Conservation (phyloP, 257 asterid species). For the Parsonsia alboflavescens region DNA sequence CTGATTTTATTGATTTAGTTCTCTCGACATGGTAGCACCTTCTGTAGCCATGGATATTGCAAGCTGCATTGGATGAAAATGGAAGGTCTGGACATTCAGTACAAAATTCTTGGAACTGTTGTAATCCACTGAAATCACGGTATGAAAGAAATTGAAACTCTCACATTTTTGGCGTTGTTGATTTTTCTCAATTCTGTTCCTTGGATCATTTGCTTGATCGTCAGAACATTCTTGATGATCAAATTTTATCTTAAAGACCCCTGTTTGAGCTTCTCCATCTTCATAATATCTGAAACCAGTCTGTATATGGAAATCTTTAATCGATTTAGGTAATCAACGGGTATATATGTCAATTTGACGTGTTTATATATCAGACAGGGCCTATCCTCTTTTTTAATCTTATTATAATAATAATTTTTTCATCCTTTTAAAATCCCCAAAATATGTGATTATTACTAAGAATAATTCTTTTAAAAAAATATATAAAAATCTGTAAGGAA, state of each 20-base stretch:
- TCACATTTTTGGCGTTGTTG: constrained; percentile 79
- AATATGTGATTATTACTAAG: too few species aligned
- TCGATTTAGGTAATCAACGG: too few species aligned
- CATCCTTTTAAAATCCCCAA: too few species aligned
- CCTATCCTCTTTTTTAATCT: too few species aligned
- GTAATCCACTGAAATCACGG: not conserved
- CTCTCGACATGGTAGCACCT: constrained; percentile 72
- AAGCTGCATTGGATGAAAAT: constrained; percentile 32
- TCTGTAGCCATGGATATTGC: constrained; percentile 91
- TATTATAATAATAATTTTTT: too few species aligned
- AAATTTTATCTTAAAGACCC: constrained; percentile 68
- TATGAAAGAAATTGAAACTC: constrained; percentile 15
- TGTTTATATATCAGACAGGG: too few species aligned
- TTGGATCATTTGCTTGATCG: constrained; percentile 27
- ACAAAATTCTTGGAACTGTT: not conserved
- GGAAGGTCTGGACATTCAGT: not conserved
- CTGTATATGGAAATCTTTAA: too few species aligned
- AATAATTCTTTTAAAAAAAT: too few species aligned
- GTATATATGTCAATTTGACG: too few species aligned
- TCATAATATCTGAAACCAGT: not conserved
- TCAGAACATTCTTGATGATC: constrained; percentile 38
- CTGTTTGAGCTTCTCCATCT: constrained; percentile 22
- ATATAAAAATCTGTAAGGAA: too few species aligned
- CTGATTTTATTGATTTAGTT: constrained; percentile 69
- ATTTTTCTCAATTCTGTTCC: constrained; percentile 44